A percentile compares a stretch with the other conserved stretches of the same genome.
phyloP scores from a whole-genome alignment of 345 rosid species.

The Bruguiera sexangula region DNA sequence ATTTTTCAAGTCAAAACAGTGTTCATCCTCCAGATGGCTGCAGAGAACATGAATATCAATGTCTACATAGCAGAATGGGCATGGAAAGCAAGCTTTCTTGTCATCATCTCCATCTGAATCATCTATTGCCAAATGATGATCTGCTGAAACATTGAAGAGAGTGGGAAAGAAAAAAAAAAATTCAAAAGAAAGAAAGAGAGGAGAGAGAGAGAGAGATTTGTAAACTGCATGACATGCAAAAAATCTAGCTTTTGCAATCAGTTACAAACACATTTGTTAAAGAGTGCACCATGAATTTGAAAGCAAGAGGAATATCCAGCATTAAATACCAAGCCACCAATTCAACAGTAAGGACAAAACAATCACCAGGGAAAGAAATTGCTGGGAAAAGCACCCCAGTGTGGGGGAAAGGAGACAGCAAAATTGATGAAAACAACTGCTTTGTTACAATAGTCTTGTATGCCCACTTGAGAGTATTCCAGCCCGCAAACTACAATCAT shows the following conservation, averaged over 20 bases:
- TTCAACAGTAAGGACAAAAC: slow-evolving; percentile 1
- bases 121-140: slow-evolving; percentile 20
- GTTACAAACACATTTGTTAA: neutral
- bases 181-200: no score
- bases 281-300: neutral
- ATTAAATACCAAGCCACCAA: neutral
- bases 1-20: slow-evolving; percentile 57
- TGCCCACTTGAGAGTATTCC: no score
- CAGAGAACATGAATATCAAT: slow-evolving; percentile 44
- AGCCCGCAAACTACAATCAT: no score
- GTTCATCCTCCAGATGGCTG: slow-evolving; percentile 53
- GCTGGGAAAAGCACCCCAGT: neutral
- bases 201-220: neutral
- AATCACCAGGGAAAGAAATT: neutral
- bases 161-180: neutral
- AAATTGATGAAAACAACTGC: neutral
- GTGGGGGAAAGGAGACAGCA: neutral
- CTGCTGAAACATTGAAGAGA: slow-evolving; percentile 21
- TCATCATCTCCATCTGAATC: slow-evolving; percentile 51
- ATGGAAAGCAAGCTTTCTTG: slow-evolving; percentile 38
- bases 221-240: neutral
- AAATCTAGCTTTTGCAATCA: slow-evolving; percentile 4
- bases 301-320: neutral
- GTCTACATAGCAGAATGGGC: slow-evolving; percentile 59
- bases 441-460: no score